Base-by-base conservation (phyloP, 179 eudicot genomes). In the Carnegiea gigantea region DNA sequence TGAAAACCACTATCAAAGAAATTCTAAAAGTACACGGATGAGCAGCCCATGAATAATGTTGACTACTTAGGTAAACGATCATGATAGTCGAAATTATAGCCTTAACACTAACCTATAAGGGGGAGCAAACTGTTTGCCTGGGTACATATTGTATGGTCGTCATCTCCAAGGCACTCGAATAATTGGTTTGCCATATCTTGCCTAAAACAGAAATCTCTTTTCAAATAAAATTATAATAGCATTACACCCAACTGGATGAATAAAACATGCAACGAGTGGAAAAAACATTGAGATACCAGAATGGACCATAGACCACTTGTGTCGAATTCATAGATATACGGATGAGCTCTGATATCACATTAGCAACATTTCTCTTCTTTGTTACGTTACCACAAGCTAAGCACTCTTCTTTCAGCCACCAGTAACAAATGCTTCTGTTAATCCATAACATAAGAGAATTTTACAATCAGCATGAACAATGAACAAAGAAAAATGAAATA, bases 341-440 rank as follows among this genome's bases (percentile, higher is more conserved):
- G 64, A 94, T 81, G 77, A 89, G 77, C 85, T 89, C 89, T 53
- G 93, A 88, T 60, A 94, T 80, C 77, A 94, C 86, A 86, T 88
- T 92, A 82, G 83, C 71, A 79, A 89, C 93, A 88, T 92, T 92
- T 88, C 86, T 89, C 87, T 90, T 90, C 71, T 82, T 90, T 60
- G 85, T 26, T 57, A 86, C 73, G 83, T 81, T 90, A 78, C 85
- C 92, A 82, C 90, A 87, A 80, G 84, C 82, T 70, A 90, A 85
- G 75, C 88, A 86, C 84, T 87, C 87, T 79, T 91, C 90, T 76
- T 89, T 28, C 60, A 91, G 87, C 86, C 92, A 91, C 82, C 76
- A 77, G 57, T 49, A 48, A 81, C 91, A 87, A 65, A 87, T 65
- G 82, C 86, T 86, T 82, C 96, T 93, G 90, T 60, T 24, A 74